These are phyloP conservation scores for Suillus subluteus DNA, from an alignment of 768 basidiomycete genomes.

Conservation along the genomic window DNA sequence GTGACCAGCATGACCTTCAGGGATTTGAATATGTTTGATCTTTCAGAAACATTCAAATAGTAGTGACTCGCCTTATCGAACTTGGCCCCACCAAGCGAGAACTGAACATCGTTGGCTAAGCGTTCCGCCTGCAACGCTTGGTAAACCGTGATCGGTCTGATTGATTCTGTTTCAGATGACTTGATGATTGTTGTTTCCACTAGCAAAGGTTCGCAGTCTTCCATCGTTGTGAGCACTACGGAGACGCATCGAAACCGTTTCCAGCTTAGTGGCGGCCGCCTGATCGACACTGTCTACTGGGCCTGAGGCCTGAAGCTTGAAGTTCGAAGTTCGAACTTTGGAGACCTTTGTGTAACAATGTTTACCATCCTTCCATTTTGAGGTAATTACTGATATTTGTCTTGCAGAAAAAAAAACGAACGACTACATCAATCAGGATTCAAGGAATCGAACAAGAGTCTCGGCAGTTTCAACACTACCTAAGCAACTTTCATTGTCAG, in stretches of 20 bases:
- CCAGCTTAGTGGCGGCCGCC: not conserved
- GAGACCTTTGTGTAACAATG: not conserved
- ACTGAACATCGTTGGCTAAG: constrained; percentile 44
- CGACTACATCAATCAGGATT: not conserved
- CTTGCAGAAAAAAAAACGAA: constrained; percentile 1
- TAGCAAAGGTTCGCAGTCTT: constrained; percentile 17
- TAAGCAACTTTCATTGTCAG: not conserved
- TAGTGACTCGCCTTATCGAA: constrained; percentile 37
- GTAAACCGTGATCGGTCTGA: constrained; percentile 58
- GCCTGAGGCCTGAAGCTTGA: not conserved
- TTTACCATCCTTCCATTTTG: constrained; percentile 9
- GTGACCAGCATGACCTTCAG: constrained; percentile 56
- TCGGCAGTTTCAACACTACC: not conserved
- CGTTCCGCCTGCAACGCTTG: constrained; percentile 52
- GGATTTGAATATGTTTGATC: not conserved
- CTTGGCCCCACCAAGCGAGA: constrained; percentile 49
- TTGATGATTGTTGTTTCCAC: constrained; percentile 13
- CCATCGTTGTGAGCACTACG: not conserved
- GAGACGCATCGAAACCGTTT: not conserved
- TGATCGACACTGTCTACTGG: not conserved
- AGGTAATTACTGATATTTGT: constrained; percentile 7
- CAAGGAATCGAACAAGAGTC: not conserved
- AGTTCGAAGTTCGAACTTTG: not conserved
- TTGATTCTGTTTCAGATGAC: constrained; percentile 13
- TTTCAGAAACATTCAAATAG: not conserved